Evolutionary conservation across 305 asterid genomes (phyloP).

Genomic region (Fraxinus baroniana): DNA sequence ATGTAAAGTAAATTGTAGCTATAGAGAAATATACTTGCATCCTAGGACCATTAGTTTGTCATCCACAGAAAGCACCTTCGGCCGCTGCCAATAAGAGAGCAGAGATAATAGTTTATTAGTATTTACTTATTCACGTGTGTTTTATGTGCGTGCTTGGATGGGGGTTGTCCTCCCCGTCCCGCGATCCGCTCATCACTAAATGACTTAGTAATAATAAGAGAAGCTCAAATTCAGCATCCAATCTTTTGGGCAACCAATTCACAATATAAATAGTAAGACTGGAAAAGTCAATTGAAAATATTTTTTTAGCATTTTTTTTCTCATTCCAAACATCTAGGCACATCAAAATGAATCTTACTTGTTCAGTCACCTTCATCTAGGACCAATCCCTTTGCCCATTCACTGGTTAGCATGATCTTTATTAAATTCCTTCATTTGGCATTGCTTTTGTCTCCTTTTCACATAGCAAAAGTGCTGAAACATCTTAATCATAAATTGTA

Average conservation of each 20-base stretch:
- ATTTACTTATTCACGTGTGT: background rate
- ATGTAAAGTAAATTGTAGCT: constrained; percentile 18
- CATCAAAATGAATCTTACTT: background rate
- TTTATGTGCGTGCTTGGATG: background rate
- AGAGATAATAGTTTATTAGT: background rate
- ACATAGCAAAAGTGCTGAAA: background rate
- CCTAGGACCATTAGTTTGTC: constrained; percentile 85
- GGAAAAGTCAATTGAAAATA: background rate
- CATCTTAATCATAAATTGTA: background rate
- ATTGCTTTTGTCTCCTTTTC: background rate
- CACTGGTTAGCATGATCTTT: background rate
- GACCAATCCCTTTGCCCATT: background rate
- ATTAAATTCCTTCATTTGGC: background rate
- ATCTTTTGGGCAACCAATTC: background rate
- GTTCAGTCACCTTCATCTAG: background rate
- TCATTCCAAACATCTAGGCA: background rate
- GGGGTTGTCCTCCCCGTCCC: background rate
- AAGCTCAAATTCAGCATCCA: background rate
- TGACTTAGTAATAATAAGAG: background rate
- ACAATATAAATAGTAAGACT: background rate
- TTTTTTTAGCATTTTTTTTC: background rate
- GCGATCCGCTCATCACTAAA: background rate
- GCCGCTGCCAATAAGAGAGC: constrained; percentile 46
- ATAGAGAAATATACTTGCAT: constrained; percentile 66
- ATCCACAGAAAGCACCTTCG: constrained; percentile 77